Conservation (phyloP, 441 rosid species). For the Croton setiger region DNA sequence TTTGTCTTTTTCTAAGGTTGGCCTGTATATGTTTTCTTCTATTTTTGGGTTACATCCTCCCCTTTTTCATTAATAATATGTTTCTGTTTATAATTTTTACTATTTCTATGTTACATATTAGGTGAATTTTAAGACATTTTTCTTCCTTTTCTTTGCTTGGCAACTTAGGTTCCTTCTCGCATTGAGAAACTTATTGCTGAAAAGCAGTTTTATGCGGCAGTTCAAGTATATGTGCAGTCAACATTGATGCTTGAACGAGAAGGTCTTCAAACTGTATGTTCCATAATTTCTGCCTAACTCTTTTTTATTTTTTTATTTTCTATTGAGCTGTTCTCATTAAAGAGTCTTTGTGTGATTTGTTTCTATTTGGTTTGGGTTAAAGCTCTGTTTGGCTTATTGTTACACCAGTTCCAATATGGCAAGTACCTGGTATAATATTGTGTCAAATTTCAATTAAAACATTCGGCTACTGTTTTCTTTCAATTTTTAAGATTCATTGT, state of each 20-base stretch:
- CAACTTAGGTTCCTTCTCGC: slow-evolving; percentile 84
- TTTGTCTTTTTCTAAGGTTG: not conserved
- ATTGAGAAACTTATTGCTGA: slow-evolving; percentile 93
- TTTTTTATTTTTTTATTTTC: too few species aligned
- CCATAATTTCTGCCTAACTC: slow-evolving; percentile 8
- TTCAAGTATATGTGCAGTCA: slow-evolving; percentile 84
- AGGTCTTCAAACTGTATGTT: slow-evolving; percentile 93
- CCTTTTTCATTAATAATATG: not conserved
- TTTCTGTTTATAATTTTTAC: not conserved
- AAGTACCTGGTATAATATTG: not conserved
- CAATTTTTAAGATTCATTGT: not conserved
- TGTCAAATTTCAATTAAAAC: not conserved
- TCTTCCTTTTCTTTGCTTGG: slow-evolving; percentile 23
- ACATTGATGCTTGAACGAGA: slow-evolving; percentile 96
- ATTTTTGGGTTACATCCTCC: not conserved
- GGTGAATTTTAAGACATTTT: slow-evolving; percentile 5
- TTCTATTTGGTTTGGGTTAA: slow-evolving; percentile 6
- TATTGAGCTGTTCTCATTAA: not conserved
- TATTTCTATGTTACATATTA: slow-evolving; percentile 10
- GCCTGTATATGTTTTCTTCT: not conserved
- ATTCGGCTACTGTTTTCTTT: not conserved
- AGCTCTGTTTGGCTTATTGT: not conserved
- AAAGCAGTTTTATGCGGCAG: slow-evolving; percentile 92
- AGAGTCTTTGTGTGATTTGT: not conserved
- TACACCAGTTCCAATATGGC: slow-evolving; percentile 1